Evolutionary conservation across 495 filamentous ascomycete species (phyloP), one percentile per base, ranked within the genome.

Genomic region (Penicillium steckii): DNA sequence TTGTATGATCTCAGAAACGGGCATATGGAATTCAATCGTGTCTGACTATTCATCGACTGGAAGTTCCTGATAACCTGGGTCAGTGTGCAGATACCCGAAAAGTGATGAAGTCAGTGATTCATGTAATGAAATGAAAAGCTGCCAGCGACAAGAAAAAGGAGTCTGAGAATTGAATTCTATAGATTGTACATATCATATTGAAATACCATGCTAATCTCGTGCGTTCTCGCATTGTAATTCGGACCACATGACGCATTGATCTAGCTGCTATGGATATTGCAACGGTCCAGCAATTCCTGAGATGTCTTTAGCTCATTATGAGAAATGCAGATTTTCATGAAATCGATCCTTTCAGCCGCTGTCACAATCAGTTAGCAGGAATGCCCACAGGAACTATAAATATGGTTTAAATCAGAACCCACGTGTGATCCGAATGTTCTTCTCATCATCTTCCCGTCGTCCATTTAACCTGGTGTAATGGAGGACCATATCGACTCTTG

Each of bases 401-500:
- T n/a, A 27, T 4, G 26, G 26, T 27, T 23, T 9, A 23, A n/a
- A n/a, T n/a, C n/a, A 18, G 8, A 50, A 46, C 50, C 9, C 29
- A 57, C 58, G 35, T 18, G 49, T 32, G 8, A 61, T 54, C 23
- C 58, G 27, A 19, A 18, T 24, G 3, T 42, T 38, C 2, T 33
- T 13, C 4, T 17, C 2, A 26, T 53, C 49, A 27, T 57, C 44
- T 4, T 53, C 53, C 29, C 50, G 46, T 9, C 50, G 50, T 19
- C 46, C 58, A 26, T 61, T 57, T 29, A 51, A 4, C 3, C 54
- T 46, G 8, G 46, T 57, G 24, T 25, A 54, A 8, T 57, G n/a
- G 8, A 60, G 56, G 9, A 56, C 50, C n/a, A 52, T 22, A 1
- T 70, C 59, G 1, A 68, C 51, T 1, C 65, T 56, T 2, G 55